Evolutionary conservation across 169 alveolate species (phyloP).

Genomic region (Hepatocystis sp.): DNA sequence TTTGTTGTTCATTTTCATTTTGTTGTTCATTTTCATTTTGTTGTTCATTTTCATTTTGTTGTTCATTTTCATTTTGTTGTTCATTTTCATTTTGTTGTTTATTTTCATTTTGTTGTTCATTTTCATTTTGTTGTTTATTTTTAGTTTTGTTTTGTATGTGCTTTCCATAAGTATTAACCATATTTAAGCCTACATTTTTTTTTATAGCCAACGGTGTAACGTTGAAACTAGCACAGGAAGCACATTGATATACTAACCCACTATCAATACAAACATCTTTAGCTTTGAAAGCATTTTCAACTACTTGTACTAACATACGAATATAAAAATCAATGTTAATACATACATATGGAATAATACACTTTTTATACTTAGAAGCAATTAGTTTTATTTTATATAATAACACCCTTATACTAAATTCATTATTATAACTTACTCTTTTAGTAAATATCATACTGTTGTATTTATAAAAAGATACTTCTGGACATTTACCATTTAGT

Average conservation of each 20-base stretch:
- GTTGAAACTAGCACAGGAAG: constrained; percentile 86
- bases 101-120: neutral
- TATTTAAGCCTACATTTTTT: constrained; percentile 58
- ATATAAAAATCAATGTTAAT: constrained; percentile 95
- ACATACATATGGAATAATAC: constrained; percentile 91
- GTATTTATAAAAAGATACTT: constrained; percentile 94
- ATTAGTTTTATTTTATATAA: constrained; percentile 89
- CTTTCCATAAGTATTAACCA: constrained; percentile 6
- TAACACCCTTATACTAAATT: constrained; percentile 91
- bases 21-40: neutral
- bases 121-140: constrained; percentile 9
- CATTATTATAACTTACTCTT: constrained; percentile 92
- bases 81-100: neutral
- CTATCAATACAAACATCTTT: constrained; percentile 87
- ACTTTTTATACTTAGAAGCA: constrained; percentile 93
- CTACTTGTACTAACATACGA: constrained; percentile 91
- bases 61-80: neutral
- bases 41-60: neutral
- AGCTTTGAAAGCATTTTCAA: constrained; percentile 89
- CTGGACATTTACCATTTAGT: constrained; percentile 95
- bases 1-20: neutral
- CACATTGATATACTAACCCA: constrained; percentile 91
- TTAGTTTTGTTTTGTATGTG: constrained; percentile 4
- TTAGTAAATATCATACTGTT: constrained; percentile 91
- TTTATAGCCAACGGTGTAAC: constrained; percentile 81